Base-by-base conservation (phyloP, 2,329 filamentous ascomycete species). In the Colletotrichum costaricense region DNA sequence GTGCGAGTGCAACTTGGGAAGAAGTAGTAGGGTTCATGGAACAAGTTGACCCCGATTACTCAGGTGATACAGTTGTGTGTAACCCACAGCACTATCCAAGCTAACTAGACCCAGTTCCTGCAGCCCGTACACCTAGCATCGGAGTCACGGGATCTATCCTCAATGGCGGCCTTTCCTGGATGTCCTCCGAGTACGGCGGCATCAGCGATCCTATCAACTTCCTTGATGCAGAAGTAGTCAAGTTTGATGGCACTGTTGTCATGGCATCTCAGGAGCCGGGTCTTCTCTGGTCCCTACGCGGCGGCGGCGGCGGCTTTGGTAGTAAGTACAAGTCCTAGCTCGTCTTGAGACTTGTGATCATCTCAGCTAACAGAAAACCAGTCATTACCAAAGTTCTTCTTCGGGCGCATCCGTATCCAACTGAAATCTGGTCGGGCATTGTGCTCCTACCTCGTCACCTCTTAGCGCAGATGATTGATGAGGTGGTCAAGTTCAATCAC, bases 121-220 rank as follows among this genome's bases (percentile, higher is more conserved):
- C 28, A 11, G 69, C 69, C 22, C 63, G 63, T 3, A 71, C 69
- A 5, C 69, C 63, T 3, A 49, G 63, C 3, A 71, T 67, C 11
- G 69, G 63, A 16, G 69, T 71, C 24, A 35, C 63, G 4, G 69
- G 63, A 5, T 35, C 69, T 9, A 67, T 67, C 7, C 24, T 71
- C 19, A 67, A 67, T 9, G 63, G 63, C 16, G 63, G 69, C 4
- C 33, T 67, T 24, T 71, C 56, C 3, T 71, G 69, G 56, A 67
- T 71, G 69, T 67, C 56, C 4, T 38, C 69, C 0, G 68, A 72
- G 16, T 63, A 63, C 9, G 69, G 69, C 22, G 67, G 58, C 1
- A 68, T 68, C 26, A 58, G 65, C 22, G 69, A 72, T 16, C 69
- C 69, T 16, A 28, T 72, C 64, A 67, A 72, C 11, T 68, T 68